phyloP scores from a whole-genome alignment of 306 rosid species.

The Crotalaria pallida region DNA sequence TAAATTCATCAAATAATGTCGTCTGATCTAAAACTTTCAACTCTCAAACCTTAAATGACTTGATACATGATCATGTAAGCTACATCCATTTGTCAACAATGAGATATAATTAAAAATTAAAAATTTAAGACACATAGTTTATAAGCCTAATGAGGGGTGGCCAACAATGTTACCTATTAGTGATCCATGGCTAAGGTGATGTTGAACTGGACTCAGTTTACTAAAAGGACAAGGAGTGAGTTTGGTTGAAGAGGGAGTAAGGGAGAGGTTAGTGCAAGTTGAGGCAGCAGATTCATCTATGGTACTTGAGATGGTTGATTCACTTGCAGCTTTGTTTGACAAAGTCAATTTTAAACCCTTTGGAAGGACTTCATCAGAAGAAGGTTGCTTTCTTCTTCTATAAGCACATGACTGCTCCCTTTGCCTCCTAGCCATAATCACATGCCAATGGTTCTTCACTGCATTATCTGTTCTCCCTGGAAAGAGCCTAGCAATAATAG shows the following conservation, averaged over 20 bases:
- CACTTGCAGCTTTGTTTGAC: slow-evolving; percentile 40
- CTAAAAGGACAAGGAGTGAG: not conserved
- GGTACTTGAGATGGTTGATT: slow-evolving; percentile 56
- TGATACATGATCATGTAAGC: too few relatives aligned
- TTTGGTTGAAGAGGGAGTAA: slow-evolving; percentile 41
- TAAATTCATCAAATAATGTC: too few relatives aligned
- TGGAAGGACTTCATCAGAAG: slow-evolving; percentile 3
- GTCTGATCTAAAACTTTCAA: too few relatives aligned
- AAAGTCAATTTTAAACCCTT: slow-evolving; percentile 23
- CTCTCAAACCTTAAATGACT: too few relatives aligned
- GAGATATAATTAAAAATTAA: too few relatives aligned
- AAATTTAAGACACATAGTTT: not conserved
- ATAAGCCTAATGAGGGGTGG: not conserved
- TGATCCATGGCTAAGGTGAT: slow-evolving; percentile 23
- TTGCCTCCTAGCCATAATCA: slow-evolving; percentile 76
- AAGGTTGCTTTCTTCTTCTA: slow-evolving; percentile 55
- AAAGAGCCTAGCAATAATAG: slow-evolving; percentile 73
- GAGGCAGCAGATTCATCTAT: slow-evolving; percentile 56
- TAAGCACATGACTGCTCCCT: slow-evolving; percentile 52
- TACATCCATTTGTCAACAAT: too few relatives aligned
- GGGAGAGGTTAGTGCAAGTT: slow-evolving; percentile 60
- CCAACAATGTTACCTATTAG: slow-evolving; percentile 29
- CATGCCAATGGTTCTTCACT: slow-evolving; percentile 96
- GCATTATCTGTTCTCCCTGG: slow-evolving; percentile 95
- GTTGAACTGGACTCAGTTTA: slow-evolving; percentile 11